A percentile compares a stretch with the other conserved stretches of the same genome.
Evolutionary conservation across 75 land plant genomes (phyloP).

Genomic region (Cunninghamia lanceolata): DNA sequence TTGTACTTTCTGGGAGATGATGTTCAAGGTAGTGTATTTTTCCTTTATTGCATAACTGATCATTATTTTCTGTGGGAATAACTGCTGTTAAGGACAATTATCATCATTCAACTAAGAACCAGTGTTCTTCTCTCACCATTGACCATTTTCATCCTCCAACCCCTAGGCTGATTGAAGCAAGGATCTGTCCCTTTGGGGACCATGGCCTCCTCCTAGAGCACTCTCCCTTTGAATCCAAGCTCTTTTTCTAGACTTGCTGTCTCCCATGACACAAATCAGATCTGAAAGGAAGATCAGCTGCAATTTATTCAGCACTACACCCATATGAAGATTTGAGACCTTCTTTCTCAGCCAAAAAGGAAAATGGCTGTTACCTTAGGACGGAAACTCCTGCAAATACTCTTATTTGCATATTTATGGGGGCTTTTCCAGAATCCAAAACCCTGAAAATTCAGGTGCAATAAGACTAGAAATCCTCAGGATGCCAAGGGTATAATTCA

Average conservation of each 20-base stretch:
- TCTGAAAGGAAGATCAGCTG: not conserved
- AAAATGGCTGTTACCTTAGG: not conserved
- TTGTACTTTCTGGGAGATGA: not conserved
- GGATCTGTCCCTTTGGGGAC: not conserved
- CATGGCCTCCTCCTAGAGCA: not conserved
- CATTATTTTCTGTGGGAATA: not conserved
- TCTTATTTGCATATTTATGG: too few relatives aligned
- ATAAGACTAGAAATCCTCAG: too few relatives aligned
- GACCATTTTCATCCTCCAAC: not conserved
- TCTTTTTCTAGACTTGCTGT: not conserved
- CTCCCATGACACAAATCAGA: not conserved
- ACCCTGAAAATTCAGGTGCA: too few relatives aligned
- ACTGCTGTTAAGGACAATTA: not conserved
- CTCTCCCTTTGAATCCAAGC: not conserved
- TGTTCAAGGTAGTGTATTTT: not conserved
- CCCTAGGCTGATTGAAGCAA: not conserved
- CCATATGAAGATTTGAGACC: not conserved
- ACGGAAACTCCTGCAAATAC: too few relatives aligned
- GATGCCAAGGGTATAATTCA: too few relatives aligned
- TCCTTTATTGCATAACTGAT: not conserved
- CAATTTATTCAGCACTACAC: not conserved
- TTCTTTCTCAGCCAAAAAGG: not conserved
- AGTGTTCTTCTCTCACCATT: not conserved
- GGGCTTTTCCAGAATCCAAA: too few relatives aligned
- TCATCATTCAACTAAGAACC: not conserved